Base-by-base conservation (phyloP, 306 rosid species). In the Cyamopsis tetragonoloba region DNA sequence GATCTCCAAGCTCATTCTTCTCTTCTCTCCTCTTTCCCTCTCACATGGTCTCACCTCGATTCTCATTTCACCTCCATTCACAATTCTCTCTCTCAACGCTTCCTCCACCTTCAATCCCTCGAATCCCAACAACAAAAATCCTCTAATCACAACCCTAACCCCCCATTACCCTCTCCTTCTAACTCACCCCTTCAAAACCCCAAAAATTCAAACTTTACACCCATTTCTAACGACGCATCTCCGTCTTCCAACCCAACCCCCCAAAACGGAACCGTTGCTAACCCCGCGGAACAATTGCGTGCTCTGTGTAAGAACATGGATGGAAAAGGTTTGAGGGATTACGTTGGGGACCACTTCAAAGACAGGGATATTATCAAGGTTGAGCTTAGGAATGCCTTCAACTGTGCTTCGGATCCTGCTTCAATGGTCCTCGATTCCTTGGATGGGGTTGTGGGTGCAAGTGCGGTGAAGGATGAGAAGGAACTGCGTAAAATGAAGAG, bases 21-120 rank as follows among this genome's bases (percentile, higher is more conserved):
- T 10, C 72, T 82, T 11, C 65, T 86, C 77, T 70, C 85, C 9
- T 73, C 89, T 10, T 62, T 83, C 84, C 47, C 89, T 51, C 84
- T 83, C 59, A 22, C 82, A 0, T 91, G 96, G 96, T 71, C 85
- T 1, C 82, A 86, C 73, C 68, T 88, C 30, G 97, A 91, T 31
- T 75, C 82, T 7, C 83, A 88, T 62, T 86, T 88, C 86, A 47
- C 88, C 69, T 53, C 88, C 19, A n/a, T 87, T 35, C 86, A 89
- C 9, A 58, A 51, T 27, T 46, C 86, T 14, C 95, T 92, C 57
- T 7, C 59, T 3, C 80, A 81, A n/a, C 84, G 87, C 44, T 81
- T 87, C 60, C 46, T 44, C 3, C 64, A 39, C 41, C 96, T 91
- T 18, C 79, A 91, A 28, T 59, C 96, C 64, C 72, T 88, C 10